Evolutionary conservation across 1,284 basidiomycete genomes (phyloP).

Genomic region (Tilletia caries): DNA sequence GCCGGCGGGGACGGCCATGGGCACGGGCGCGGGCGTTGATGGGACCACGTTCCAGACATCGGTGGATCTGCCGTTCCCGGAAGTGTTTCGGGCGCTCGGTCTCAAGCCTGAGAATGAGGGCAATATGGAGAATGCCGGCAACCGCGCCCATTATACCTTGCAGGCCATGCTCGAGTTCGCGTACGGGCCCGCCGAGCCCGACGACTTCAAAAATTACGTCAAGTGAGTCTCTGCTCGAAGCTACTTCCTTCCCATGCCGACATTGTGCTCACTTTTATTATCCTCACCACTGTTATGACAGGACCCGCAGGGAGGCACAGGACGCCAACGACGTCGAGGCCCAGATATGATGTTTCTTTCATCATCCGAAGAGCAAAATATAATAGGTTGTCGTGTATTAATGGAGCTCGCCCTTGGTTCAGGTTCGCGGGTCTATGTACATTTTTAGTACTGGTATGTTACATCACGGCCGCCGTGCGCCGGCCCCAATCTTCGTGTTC

Average conservation of each 20-base stretch:
- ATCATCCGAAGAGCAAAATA: too few species aligned
- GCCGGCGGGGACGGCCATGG: not conserved
- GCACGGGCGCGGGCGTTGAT: not conserved
- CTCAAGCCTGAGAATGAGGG: not conserved
- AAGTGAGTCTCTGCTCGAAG: too few species aligned
- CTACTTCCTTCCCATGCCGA: not conserved
- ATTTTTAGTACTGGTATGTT: not conserved
- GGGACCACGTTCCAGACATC: too few species aligned
- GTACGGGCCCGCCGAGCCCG: not conserved
- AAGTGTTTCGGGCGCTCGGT: not conserved
- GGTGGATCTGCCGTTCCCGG: not conserved
- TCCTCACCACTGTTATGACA: not conserved
- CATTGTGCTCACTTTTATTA: too few species aligned
- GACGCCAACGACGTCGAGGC: not conserved
- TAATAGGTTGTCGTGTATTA: too few species aligned
- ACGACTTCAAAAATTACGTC: not conserved
- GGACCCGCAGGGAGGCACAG: conserved; percentile 1
- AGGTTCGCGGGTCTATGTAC: too few species aligned
- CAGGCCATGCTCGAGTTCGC: conserved; percentile 1
- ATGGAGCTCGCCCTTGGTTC: too few species aligned
- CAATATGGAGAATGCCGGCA: not conserved
- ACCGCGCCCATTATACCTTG: not conserved
- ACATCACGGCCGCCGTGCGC: conserved; percentile 4
- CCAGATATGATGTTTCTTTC: not conserved
- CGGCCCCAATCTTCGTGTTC: conserved; percentile 11